Evolutionary conservation across 2,329 filamentous ascomycete species (phyloP), one percentile per base, ranked within the genome.

Genomic region (Daldinia eschscholtzii): DNA sequence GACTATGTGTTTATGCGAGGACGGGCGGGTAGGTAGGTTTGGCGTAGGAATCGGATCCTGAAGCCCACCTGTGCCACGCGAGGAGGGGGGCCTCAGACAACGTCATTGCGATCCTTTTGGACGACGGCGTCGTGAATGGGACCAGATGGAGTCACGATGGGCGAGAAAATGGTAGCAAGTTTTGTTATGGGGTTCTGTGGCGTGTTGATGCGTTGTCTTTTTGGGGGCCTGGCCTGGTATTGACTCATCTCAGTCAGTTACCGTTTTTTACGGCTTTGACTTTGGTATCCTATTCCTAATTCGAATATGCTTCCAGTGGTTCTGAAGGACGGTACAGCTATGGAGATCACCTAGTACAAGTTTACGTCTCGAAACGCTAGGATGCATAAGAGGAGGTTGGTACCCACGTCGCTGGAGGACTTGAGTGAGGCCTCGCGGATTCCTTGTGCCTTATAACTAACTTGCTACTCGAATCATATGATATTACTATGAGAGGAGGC

Each of bases 51-150:
- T 50, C 10, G 23, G 46, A 52, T 52, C 46, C 46, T 52, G 2
- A 33, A 18, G 46, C 15, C 46, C 7, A 33, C 26, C 26, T 52
- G 46, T 52, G 46, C 46, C 28, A 52, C 46, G 41, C 46, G 46
- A 28, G 33, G 33, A 7, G 46, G 13, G 46, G 26, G 30, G 30
- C 37, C 52, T 55, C 55, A 44, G 57, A 39, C 44, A 37, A 52
- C 50, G 52, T 61, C 59, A 68, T 62, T 57, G 41, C 55, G 46
- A 70, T 70, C 68, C 68, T 70, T 64, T 52, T 10, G 10, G 33
- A 15, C 52, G 15, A 41, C 35, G 28, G 23, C 48, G 56, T 70
- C 65, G 52, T 30, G 56, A 59, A 61, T 13, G 30, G 20, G 39
- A 2, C 57, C 28, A 10, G 48, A 65, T 61, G 28, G 33, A 60